Base-by-base conservation (phyloP, 805 yeast species). In the Barnettozyma wickerhamii region DNA sequence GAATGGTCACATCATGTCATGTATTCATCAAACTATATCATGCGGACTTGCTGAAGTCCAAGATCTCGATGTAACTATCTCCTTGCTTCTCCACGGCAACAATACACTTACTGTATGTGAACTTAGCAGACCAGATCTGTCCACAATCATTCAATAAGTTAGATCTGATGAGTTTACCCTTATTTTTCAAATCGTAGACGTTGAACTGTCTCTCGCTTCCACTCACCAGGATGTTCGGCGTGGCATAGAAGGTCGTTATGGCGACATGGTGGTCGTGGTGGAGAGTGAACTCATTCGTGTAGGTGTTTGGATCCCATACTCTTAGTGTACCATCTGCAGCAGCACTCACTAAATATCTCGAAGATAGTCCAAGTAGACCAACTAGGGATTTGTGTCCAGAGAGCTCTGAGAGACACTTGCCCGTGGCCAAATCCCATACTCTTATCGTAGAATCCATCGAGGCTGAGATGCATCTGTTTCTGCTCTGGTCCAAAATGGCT, bases 261-360 rank as follows among this genome's bases (percentile, higher is more conserved):
- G 98, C 95, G 20, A 80, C 75, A 60, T 89, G 91, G 24, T 96
- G 95, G 40, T 66, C 74, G 34, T 79, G 75, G 50, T 84, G 82
- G 43, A 89, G 74, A 36, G 84, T 77, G 55, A 77, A 77, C 37
- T 69, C 67, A 31, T 85, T 77, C 17, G 73, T 72, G 21, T 86
- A 89, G 7, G 81, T 75, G 20, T 77, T 77, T 2, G 96, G 93
- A 56, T 93, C 84, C 99, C 99, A 93, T 2, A 91, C 82, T 38
- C 97, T 73, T 31, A 93, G 70, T 0, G 96, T 82, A 4, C 93
- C 78, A 61, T 93, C 99, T 0, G 98, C 98, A 3, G 97, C 98
- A 0, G 96, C 99, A 33, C 95, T 84, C 2, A 91, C 95, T 10
- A 93, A 68, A 35, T 78, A 80, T 27, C 82, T 79, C 19, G 83